Conservation (phyloP, 2,329 filamentous ascomycete genomes). For the Paraphaeosphaeria sporulosa region DNA sequence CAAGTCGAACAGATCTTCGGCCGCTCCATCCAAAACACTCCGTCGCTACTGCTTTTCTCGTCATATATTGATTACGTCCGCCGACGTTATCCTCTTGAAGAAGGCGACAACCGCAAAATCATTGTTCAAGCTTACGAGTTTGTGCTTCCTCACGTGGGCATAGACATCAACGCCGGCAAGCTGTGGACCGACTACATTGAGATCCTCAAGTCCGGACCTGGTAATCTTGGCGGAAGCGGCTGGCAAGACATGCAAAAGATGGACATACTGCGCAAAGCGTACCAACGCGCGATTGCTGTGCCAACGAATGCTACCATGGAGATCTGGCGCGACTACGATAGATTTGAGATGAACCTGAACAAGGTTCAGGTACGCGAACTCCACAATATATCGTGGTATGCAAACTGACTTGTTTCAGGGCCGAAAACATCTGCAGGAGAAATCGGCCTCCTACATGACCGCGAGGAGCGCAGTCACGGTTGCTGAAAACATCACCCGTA, state of each 20-base stretch:
- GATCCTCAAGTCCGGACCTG: constrained; percentile 88
- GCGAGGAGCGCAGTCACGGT: constrained; percentile 89
- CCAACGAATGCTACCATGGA: constrained; percentile 83
- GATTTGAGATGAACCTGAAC: constrained; percentile 93
- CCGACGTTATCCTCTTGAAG: constrained; percentile 82
- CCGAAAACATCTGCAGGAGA: constrained; percentile 92
- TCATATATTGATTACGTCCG: constrained; percentile 96
- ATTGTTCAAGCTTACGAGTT: constrained; percentile 91
- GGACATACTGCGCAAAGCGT: constrained; percentile 89
- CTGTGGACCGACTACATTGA: constrained; percentile 96
- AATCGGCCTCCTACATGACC: constrained; percentile 93
- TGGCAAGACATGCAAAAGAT: constrained; percentile 99
- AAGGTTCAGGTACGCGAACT: constrained; percentile 77
- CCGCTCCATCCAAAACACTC: constrained; percentile 77
- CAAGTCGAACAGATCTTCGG: constrained; percentile 85
- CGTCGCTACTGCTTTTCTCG: constrained; percentile 88
- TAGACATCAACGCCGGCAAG: constrained; percentile 86
- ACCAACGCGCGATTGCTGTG: constrained; percentile 86
- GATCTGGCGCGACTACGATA: constrained; percentile 97
- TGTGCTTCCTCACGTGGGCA: constrained; percentile 85
- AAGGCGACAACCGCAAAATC: constrained; percentile 77
- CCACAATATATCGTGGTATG: not conserved
- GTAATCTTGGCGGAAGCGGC: constrained; percentile 79
- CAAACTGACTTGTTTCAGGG: constrained; percentile 63
- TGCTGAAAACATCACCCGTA: constrained; percentile 85